These are phyloP conservation scores for Calonectria multiphialidica DNA, from an alignment of 2,329 filamentous ascomycete genomes.

Conservation along the genomic window DNA sequence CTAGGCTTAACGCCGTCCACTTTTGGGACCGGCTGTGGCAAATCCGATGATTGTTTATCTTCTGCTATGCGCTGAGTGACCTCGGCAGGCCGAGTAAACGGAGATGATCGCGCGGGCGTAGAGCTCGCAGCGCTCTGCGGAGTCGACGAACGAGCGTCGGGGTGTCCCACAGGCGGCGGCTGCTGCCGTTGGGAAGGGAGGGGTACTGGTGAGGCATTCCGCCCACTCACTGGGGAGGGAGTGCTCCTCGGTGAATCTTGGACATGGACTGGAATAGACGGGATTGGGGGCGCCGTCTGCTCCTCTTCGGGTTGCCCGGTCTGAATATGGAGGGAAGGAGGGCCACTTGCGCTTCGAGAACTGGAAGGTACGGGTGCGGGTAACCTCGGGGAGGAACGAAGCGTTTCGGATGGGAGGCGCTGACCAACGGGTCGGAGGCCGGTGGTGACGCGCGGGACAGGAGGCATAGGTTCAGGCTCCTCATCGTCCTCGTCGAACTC, in stretches of 20 bases:
- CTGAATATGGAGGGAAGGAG: slow-evolving; percentile 43
- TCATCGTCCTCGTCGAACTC: slow-evolving; percentile 72
- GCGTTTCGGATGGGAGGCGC: slow-evolving; percentile 45
- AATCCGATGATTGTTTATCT: slow-evolving; percentile 68
- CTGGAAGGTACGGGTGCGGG: slow-evolving; percentile 40
- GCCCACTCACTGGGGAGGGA: slow-evolving; percentile 29
- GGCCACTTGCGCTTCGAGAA: slow-evolving; percentile 40
- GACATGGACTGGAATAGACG: slow-evolving; percentile 13
- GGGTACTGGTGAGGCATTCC: slow-evolving; percentile 35
- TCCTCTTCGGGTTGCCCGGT: slow-evolving; percentile 33
- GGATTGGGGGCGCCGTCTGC: neutral
- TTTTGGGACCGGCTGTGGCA: slow-evolving; percentile 68
- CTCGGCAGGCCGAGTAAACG: slow-evolving; percentile 80
- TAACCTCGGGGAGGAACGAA: slow-evolving; percentile 39
- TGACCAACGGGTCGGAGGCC: slow-evolving; percentile 45
- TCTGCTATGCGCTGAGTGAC: slow-evolving; percentile 78
- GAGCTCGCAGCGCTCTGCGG: slow-evolving; percentile 38
- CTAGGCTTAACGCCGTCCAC: slow-evolving; percentile 26
- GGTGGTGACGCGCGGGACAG: slow-evolving; percentile 43
- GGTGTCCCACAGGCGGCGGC: slow-evolving; percentile 13
- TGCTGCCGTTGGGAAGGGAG: slow-evolving; percentile 19
- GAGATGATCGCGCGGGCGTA: slow-evolving; percentile 59
- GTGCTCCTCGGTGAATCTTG: slow-evolving; percentile 29
- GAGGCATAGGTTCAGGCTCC: slow-evolving; percentile 57
- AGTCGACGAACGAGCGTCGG: slow-evolving; percentile 40